Conservation (phyloP, 768 basidiomycete species). For the Albatrellus ellisii region DNA sequence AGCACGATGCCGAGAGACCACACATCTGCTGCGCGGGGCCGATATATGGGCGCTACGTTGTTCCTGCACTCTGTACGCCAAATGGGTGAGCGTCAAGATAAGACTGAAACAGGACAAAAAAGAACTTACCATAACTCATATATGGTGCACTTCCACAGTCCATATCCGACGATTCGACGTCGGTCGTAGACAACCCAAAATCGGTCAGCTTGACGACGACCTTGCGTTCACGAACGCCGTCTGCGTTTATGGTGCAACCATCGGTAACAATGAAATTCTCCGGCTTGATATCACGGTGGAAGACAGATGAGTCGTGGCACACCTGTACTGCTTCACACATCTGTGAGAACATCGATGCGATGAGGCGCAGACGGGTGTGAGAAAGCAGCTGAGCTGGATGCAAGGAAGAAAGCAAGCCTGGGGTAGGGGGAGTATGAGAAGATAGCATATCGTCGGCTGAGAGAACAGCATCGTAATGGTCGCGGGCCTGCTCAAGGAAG, state of each 20-base stretch:
- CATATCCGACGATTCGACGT: conserved; percentile 84
- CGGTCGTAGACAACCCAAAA: conserved; percentile 89
- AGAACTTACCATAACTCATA: conserved; percentile 83
- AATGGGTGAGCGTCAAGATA: not conserved
- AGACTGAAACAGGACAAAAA: conserved; percentile 8
- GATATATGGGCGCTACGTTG: conserved; percentile 90
- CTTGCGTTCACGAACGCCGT: conserved; percentile 58
- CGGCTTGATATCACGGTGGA: conserved; percentile 97
- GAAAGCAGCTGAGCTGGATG: conserved; percentile 75
- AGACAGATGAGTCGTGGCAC: conserved; percentile 84
- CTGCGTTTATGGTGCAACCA: conserved; percentile 41
- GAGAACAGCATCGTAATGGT: conserved; percentile 54
- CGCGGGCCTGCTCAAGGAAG: conserved; percentile 92
- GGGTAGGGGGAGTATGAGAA: conserved; percentile 82
- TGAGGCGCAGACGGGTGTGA: conserved; percentile 77
- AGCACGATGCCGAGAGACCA: conserved; percentile 99
- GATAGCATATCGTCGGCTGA: conserved; percentile 9
- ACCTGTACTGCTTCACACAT: conserved; percentile 98
- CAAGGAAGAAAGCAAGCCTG: conserved; percentile 76
- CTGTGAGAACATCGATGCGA: conserved; percentile 95
- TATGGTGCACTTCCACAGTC: conserved; percentile 98
- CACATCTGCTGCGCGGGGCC: conserved; percentile 90
- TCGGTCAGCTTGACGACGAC: conserved; percentile 95
- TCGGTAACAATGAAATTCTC: conserved; percentile 97
- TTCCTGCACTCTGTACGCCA: conserved; percentile 78